Base-by-base conservation (phyloP, 352 stramenopile species). In the Globisporangium ultimum region DNA sequence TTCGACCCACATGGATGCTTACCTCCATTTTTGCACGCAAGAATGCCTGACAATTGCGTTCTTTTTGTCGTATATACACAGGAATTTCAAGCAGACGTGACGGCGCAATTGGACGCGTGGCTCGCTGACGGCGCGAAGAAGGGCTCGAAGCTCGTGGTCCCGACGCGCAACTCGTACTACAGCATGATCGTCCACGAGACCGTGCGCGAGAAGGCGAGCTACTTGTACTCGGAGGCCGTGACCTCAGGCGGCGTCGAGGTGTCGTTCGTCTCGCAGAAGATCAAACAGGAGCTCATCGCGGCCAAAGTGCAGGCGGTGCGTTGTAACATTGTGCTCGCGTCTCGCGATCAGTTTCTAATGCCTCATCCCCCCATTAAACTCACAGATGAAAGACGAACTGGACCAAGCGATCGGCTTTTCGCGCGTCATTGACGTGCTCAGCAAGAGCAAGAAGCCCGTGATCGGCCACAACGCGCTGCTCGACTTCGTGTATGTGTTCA, bases 401-500 rank as follows among this genome's bases (percentile, higher is more conserved):
- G 74, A 91, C 38, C 71, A 89, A 4, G 66, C 80, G 1, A 82
- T 91, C 34, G 85, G 85, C 4, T 92, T 95, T 46, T 90, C 83
- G 48, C 77, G 73, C 56, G 82, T 95, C 1, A 92, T 95, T 53
- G 73, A 92, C 48, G 63, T 74, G 8, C 55, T 95, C 55, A 86
- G 75, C 45, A 69, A 86, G 41, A 86, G 76, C 67, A 88, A 90
- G 56, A 85, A 91, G 63, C 81, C 83, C 10, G 51, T 95, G 10
- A 61, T 95, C 0, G 85, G 83, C 12, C 85, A 95, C 74, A 95
- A 95, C 59, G 84, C 81, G 48, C 70, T 95, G 41, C 66, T 92
- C 36, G 85, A 95, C 58, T 92, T 95, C 62, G 76, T 91, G 11
- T 91, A 95, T 59, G 68, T 91, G 42, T 93, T 88, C 66, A 79